Percentiles rank a stretch among this genome's conserved stretches.
Conservation (phyloP, 371 early-diverging fungal species). For the Apophysomyces sp. region DNA sequence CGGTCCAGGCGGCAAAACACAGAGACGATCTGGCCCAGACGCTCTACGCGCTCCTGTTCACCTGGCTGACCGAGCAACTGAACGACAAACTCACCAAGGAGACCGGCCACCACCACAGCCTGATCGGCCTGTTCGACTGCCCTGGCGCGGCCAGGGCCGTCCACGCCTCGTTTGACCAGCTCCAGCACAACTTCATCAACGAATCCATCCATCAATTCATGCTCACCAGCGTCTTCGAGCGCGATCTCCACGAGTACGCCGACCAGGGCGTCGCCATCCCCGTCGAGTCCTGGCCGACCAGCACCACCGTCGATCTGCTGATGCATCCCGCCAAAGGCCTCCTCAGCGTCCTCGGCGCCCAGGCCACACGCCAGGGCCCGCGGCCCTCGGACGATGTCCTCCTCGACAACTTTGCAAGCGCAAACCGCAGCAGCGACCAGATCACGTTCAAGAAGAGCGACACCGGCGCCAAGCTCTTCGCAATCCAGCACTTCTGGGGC, state of each 20-base stretch:
- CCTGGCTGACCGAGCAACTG: constrained; percentile 85
- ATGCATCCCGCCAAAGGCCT: constrained; percentile 52
- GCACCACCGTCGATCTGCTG: constrained; percentile 35
- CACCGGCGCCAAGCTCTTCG: constrained; percentile 52
- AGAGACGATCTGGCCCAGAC: constrained; percentile 76
- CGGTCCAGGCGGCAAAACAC: constrained; percentile 66
- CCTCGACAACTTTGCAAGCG: constrained; percentile 31
- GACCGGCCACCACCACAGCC: constrained; percentile 42
- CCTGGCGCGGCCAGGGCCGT: constrained; percentile 45
- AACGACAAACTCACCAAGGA: constrained; percentile 71
- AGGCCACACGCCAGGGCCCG: constrained; percentile 27
- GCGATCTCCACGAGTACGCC: constrained; percentile 39
- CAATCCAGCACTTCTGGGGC: constrained; percentile 79
- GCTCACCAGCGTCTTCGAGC: constrained; percentile 58
- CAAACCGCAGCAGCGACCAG: constrained; percentile 34
- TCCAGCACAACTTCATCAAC: constrained; percentile 78
- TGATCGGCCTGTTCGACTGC: constrained; percentile 68
- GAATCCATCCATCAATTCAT: constrained; percentile 76
- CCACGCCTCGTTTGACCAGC: constrained; percentile 63
- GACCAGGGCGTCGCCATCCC: constrained; percentile 52
- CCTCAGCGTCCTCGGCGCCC: constrained; percentile 56
- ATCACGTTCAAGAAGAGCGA: constrained; percentile 40
- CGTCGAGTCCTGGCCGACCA: constrained; percentile 25
- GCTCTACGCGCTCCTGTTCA: constrained; percentile 78
- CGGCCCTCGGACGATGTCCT: constrained; percentile 32